These are phyloP conservation scores for Penicillium glabrum DNA, from an alignment of 2,329 filamentous ascomycete genomes.

Conservation along the genomic window DNA sequence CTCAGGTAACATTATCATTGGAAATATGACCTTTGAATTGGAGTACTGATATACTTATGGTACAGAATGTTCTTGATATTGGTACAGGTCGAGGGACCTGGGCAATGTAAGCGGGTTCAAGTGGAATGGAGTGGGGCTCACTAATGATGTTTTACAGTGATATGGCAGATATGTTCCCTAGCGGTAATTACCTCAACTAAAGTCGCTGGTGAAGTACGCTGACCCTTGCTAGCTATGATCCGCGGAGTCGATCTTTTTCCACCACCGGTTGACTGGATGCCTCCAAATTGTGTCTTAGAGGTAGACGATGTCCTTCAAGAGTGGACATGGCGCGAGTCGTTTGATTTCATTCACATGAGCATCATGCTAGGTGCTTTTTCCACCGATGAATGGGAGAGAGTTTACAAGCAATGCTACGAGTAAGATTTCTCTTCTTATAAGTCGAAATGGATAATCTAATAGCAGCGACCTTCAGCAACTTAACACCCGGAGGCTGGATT, in stretches of 20 bases:
- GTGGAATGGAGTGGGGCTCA: not conserved
- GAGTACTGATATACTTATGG: not conserved
- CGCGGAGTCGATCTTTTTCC: constrained; percentile 29
- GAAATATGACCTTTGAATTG: not conserved
- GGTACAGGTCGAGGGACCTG: constrained; percentile 15
- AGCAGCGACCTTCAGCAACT: constrained; percentile 8
- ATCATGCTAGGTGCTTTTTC: constrained; percentile 17
- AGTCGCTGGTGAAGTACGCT: not conserved
- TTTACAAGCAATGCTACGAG: constrained; percentile 20
- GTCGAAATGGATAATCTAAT: not conserved
- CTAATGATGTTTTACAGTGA: constrained; percentile 6
- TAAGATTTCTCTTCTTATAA: not conserved
- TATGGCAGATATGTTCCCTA: constrained; percentile 21
- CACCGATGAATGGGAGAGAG: constrained; percentile 11
- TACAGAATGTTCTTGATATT: constrained; percentile 4
- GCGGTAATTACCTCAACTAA: constrained; percentile 1
- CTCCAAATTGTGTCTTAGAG: constrained; percentile 30
- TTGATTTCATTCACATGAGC: constrained; percentile 29
- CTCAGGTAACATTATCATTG: not conserved
- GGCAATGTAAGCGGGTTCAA: constrained; percentile 14
- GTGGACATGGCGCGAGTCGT: constrained; percentile 24
- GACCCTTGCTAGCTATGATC: constrained; percentile 7
- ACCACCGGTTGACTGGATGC: constrained; percentile 22
- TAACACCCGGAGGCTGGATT: constrained; percentile 21
- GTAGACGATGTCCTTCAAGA: constrained; percentile 26